phyloP scores from a whole-genome alignment of 345 rosid species.

The Lenwebbia sp. region DNA sequence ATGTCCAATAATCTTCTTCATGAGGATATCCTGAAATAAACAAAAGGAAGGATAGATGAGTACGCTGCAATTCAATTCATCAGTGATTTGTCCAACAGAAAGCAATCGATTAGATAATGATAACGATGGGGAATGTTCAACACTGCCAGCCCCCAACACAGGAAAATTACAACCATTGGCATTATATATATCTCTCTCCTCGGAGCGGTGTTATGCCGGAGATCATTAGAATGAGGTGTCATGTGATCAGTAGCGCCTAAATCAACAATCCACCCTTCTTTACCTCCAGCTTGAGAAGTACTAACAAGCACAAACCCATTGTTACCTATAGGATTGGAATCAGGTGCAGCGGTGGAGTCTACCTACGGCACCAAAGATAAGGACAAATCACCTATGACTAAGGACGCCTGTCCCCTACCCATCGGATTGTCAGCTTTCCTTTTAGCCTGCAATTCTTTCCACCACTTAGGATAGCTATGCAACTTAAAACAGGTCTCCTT shows the following conservation, averaged over 20 bases:
- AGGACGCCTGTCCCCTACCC: too few species aligned
- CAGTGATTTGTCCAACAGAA: not conserved
- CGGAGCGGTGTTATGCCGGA: not conserved
- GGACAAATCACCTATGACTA: too few species aligned
- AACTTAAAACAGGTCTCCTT: not conserved
- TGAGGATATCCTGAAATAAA: not conserved
- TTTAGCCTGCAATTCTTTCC: not conserved
- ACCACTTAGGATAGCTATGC: not conserved
- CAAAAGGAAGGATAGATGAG: not conserved
- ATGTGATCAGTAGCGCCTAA: not conserved
- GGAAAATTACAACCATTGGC: not conserved
- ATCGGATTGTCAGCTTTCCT: not conserved
- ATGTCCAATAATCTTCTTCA: not conserved
- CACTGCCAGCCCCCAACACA: not conserved
- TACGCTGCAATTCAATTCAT: not conserved
- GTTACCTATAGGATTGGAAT: too few species aligned
- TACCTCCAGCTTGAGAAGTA: not conserved
- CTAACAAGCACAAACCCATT: too few species aligned
- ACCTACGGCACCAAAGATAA: too few species aligned
- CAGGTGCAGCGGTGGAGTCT: too few species aligned
- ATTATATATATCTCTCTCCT: not conserved
- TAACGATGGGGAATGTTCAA: not conserved
- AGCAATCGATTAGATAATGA: not conserved
- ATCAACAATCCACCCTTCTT: conserved; percentile 1
- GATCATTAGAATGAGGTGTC: not conserved